phyloP scores from a whole-genome alignment of 2,329 filamentous ascomycete genomes.

The Xylariomycetidae sp. region DNA sequence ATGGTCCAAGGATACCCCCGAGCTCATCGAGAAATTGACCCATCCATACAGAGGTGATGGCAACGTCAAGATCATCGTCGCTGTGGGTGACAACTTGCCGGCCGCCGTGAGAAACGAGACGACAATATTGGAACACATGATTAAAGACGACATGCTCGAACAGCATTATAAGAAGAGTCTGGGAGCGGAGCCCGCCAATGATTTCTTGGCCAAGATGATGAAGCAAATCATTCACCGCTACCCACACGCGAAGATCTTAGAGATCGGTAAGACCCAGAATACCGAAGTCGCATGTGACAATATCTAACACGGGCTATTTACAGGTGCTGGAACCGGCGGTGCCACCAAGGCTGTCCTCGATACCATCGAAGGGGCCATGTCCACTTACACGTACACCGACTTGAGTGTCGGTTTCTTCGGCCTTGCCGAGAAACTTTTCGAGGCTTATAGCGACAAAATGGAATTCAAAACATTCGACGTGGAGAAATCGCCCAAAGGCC shows the following conservation, averaged over 20 bases:
- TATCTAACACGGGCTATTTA: not conserved
- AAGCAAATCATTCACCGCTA: conserved; percentile 25
- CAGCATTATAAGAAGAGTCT: conserved; percentile 16
- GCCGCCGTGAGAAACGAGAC: conserved; percentile 28
- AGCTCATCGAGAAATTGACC: not conserved
- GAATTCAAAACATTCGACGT: conserved; percentile 28
- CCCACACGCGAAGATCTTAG: conserved; percentile 31
- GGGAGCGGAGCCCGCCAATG: conserved; percentile 7
- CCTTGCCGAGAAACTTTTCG: conserved; percentile 24
- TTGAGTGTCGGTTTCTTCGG: conserved; percentile 34
- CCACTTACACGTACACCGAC: conserved; percentile 41
- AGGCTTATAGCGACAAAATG: conserved; percentile 22
- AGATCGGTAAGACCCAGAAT: conserved; percentile 15
- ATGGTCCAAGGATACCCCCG: conserved; percentile 5
- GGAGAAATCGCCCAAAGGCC: conserved; percentile 19
- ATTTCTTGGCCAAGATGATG: conserved; percentile 21
- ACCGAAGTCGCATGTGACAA: no score
- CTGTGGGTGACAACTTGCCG: conserved; percentile 29
- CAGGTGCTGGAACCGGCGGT: conserved; percentile 37
- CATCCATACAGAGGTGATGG: conserved; percentile 6
- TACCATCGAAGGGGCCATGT: conserved; percentile 23
- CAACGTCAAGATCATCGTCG: conserved; percentile 23
- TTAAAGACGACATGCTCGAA: conserved; percentile 28
- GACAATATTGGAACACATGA: conserved; percentile 33
- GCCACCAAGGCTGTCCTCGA: conserved; percentile 31